Evolutionary conservation across 2,329 filamentous ascomycete species (phyloP), one percentile per base, ranked within the genome.

Genomic region (Fusarium odoratissimum): DNA sequence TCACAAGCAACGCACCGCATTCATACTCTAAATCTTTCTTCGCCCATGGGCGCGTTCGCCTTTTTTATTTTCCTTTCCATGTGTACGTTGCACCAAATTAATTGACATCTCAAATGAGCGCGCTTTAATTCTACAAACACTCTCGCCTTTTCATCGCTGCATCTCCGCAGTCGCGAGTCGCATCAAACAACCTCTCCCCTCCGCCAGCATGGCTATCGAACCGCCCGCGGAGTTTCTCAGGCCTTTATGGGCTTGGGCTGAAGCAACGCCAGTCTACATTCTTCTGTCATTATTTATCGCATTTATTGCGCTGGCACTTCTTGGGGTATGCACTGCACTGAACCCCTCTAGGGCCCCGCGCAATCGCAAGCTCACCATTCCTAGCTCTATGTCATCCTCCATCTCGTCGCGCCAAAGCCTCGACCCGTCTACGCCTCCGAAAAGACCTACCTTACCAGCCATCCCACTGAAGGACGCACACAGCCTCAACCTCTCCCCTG

Each of bases 371-470:
- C 69, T 75, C 42, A 75, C 57, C 35, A 25, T 59, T 38, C 60
- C 30, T 63, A 84, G 83, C 79, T 91, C 77, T 95, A 93, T 79
- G 78, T 90, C 57, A 83, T 91, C 67, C 88, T 98, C 54, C 91
- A 90, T 79, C 81, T 94, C 66, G 86, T 97, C 80, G 95, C 95
- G 13, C 95, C 95, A 21, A 90, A 91, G 56, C 96, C 96, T 14
- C 93, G 96, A 63, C 84, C 87, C 30, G 89, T 93, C 4, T 86
- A 91, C 38, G 86, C 89, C 8, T 94, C 93, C 37, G 96, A 99
- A 81, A 97, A 96, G 84, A 91, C 88, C 41, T 99, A 95, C 85
- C 88, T 90, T 54, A 97, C 94, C 8, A 91, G 94, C 44, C 85
- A 90, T 41, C 87, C 91, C 44, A 86, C 91, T 75, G 84, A 85